These are phyloP conservation scores for Puccinia coronata DNA, from an alignment of 1,284 basidiomycete species.

Conservation along the genomic window DNA sequence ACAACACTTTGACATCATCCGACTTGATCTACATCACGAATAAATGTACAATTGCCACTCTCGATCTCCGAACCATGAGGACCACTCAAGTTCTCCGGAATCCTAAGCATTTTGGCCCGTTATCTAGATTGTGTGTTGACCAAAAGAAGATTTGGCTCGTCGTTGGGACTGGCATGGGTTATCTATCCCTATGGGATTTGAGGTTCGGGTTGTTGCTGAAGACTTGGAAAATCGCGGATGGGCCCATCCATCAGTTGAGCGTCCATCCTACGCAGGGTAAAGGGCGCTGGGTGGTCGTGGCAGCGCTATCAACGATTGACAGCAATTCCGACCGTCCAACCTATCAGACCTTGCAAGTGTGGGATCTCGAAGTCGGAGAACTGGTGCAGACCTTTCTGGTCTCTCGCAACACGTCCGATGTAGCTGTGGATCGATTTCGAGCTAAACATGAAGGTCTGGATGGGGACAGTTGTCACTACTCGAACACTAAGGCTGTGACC, in stretches of 20 bases:
- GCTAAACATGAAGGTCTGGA: constrained; percentile 42
- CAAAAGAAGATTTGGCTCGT: constrained; percentile 81
- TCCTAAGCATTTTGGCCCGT: constrained; percentile 80
- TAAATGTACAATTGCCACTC: constrained; percentile 71
- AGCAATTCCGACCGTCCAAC: constrained; percentile 39
- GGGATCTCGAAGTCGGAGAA: constrained; percentile 55
- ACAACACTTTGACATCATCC: constrained; percentile 57
- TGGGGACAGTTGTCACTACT: constrained; percentile 31
- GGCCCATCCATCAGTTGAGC: constrained; percentile 69
- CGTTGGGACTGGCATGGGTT: constrained; percentile 79
- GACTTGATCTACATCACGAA: constrained; percentile 78
- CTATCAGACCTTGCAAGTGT: constrained; percentile 55
- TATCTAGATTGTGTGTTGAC: constrained; percentile 80
- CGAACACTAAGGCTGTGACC: not conserved
- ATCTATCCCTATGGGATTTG: constrained; percentile 86
- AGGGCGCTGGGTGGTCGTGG: constrained; percentile 84
- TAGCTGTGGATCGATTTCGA: constrained; percentile 49
- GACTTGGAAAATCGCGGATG: constrained; percentile 72
- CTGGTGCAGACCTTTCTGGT: constrained; percentile 42
- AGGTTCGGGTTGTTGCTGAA: constrained; percentile 86
- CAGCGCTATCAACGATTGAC: constrained; percentile 63
- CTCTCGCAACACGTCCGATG: constrained; percentile 34
- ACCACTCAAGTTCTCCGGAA: constrained; percentile 75
- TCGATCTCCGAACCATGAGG: constrained; percentile 84
- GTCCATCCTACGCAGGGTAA: constrained; percentile 75